Evolutionary conservation across 1,284 basidiomycete genomes (phyloP).

Genomic region (Apiotrichum mycotoxinovorans): DNA sequence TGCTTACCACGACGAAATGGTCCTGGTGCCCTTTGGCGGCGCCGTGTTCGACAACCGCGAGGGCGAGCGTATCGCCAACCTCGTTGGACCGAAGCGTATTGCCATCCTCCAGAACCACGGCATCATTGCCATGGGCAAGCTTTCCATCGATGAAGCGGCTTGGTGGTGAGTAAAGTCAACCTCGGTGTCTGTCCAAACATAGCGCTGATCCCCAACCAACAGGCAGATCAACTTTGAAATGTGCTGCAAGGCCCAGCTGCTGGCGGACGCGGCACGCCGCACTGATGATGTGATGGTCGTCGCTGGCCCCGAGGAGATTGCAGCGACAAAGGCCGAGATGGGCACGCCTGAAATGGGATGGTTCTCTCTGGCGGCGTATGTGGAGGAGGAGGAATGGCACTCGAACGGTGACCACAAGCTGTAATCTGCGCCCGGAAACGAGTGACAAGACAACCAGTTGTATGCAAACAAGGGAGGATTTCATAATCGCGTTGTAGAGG

Average conservation of each 20-base stretch:
- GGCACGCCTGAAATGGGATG: constrained; percentile 44
- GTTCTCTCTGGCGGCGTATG: constrained; percentile 38
- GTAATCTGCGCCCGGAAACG: constrained; percentile 5
- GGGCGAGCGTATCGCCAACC: constrained; percentile 36
- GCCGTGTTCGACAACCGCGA: constrained; percentile 41
- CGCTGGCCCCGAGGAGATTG: constrained; percentile 35
- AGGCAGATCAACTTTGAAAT: constrained; percentile 44
- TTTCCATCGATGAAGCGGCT: constrained; percentile 43
- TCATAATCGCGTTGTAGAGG: neutral
- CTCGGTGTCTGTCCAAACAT: neutral
- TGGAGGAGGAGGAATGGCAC: constrained; percentile 41
- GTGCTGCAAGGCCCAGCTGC: constrained; percentile 42
- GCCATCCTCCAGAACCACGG: constrained; percentile 46
- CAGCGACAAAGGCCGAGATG: constrained; percentile 37
- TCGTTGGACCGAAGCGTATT: constrained; percentile 28
- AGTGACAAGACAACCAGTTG: neutral
- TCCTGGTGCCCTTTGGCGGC: constrained; percentile 42
- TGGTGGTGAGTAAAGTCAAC: constrained; percentile 37
- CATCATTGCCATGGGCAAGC: constrained; percentile 30
- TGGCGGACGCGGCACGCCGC: constrained; percentile 37
- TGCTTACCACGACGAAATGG: constrained; percentile 35
- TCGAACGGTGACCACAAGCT: constrained; percentile 36
- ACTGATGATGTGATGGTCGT: constrained; percentile 25
- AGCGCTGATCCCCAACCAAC: constrained; percentile 2
- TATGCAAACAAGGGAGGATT: neutral